Conservation (phyloP, 1,284 basidiomycete genomes). For the Boletus semigastroideus region DNA sequence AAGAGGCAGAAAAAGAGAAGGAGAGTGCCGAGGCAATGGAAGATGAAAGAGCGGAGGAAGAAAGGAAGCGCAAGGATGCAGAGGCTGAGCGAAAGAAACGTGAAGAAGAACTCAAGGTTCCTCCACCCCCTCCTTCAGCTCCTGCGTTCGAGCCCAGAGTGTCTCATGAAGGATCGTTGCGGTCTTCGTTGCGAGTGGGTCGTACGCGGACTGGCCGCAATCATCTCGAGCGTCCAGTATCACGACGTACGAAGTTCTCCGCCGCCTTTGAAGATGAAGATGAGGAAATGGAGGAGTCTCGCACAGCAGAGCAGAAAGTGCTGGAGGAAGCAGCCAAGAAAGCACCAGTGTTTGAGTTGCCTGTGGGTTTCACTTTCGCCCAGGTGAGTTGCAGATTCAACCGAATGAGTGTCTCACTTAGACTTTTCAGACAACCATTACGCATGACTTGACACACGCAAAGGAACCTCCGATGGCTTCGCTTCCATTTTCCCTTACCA, state of each 20-base stretch:
- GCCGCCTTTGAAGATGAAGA: conserved; percentile 63
- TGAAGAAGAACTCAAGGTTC: conserved; percentile 23
- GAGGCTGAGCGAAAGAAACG: conserved; percentile 24
- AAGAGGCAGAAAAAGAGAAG: conserved; percentile 31
- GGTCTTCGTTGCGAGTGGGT: conserved; percentile 65
- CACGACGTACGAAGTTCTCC: conserved; percentile 54
- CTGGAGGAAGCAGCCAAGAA: conserved; percentile 54
- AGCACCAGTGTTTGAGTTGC: conserved; percentile 56
- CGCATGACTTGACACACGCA: conserved; percentile 41
- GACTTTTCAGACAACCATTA: conserved; percentile 31
- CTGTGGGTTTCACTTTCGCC: conserved; percentile 66
- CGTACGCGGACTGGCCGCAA: conserved; percentile 52
- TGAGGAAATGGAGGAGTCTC: conserved; percentile 48
- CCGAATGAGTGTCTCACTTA: conserved; percentile 2
- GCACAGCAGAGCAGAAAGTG: conserved; percentile 41
- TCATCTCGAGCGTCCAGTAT: conserved; percentile 50
- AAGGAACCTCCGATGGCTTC: conserved; percentile 65
- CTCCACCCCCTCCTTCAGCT: conserved; percentile 25
- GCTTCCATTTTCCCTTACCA: conserved; percentile 64
- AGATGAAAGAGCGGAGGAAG: conserved; percentile 32
- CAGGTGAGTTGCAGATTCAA: conserved; percentile 44
- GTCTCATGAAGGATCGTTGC: conserved; percentile 28
- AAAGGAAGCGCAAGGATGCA: conserved; percentile 18
- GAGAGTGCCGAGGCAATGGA: conserved; percentile 37
- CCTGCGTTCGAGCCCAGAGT: conserved; percentile 25